phyloP scores from a whole-genome alignment of 345 rosid genomes.

The Salix koriyanagi region DNA sequence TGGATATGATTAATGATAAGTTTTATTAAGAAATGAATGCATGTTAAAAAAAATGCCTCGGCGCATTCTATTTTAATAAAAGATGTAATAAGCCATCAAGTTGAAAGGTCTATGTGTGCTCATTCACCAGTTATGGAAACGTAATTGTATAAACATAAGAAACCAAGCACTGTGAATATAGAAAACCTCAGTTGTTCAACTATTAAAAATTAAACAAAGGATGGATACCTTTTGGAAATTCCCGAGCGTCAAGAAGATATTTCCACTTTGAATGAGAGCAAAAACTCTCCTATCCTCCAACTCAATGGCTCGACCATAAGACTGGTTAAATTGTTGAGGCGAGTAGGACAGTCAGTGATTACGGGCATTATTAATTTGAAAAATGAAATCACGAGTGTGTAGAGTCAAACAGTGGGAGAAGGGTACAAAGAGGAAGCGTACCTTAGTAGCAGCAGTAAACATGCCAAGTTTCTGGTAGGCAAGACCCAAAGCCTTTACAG shows the following conservation, averaged over 20 bases:
- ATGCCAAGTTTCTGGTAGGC: slow-evolving; percentile 93
- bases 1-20: neutral
- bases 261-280: slow-evolving; percentile 82
- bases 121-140: too few relatives aligned
- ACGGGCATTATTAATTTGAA: neutral
- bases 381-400: neutral
- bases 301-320: slow-evolving; percentile 80
- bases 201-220: neutral
- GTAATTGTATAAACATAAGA: too few relatives aligned
- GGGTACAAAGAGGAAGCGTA: slow-evolving; percentile 9
- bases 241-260: slow-evolving; percentile 82
- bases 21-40: neutral
- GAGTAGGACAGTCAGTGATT: neutral
- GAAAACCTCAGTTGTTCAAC: neutral
- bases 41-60: neutral
- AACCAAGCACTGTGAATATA: neutral
- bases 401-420: neutral
- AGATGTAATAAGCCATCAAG: neutral
- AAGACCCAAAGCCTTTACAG: slow-evolving; percentile 75
- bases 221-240: slow-evolving; percentile 72
- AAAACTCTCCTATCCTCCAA: slow-evolving; percentile 66
- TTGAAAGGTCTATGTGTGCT: too few relatives aligned
- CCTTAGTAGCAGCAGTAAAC: slow-evolving; percentile 96
- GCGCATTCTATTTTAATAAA: neutral
- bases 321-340: slow-evolving; percentile 27